Conservation (phyloP, 1,284 basidiomycete genomes). For the Heliocybe sulcata region DNA sequence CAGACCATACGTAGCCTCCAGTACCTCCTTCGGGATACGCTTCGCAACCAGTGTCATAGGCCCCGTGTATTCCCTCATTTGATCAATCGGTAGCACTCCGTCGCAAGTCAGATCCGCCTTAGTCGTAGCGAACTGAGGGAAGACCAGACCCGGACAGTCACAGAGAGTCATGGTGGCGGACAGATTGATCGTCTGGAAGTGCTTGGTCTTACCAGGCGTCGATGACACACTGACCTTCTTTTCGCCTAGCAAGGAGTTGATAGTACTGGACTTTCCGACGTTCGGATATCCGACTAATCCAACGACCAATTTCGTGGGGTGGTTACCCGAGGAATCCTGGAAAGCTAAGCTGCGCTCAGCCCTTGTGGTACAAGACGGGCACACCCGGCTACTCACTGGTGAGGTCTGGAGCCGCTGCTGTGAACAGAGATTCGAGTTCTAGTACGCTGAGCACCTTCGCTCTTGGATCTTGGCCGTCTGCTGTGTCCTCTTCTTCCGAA, state of each 20-base stretch:
- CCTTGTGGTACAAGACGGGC: background rate
- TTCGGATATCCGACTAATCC: slow-evolving; percentile 99
- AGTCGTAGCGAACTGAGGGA: slow-evolving; percentile 96
- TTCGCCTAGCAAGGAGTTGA: slow-evolving; percentile 92
- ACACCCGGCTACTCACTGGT: slow-evolving; percentile 37
- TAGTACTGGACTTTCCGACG: slow-evolving; percentile 95
- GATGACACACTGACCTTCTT: slow-evolving; percentile 98
- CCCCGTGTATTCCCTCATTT: slow-evolving; percentile 91
- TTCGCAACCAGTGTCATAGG: slow-evolving; percentile 79
- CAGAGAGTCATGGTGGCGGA: slow-evolving; percentile 88
- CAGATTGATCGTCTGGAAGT: slow-evolving; percentile 97
- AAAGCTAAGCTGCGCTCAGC: slow-evolving; percentile 43
- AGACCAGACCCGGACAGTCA: slow-evolving; percentile 98
- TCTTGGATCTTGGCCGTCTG: slow-evolving; percentile 55
- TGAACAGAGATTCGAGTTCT: slow-evolving; percentile 87
- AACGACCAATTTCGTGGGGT: slow-evolving; percentile 71
- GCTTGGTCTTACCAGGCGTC: slow-evolving; percentile 98
- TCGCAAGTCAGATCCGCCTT: slow-evolving; percentile 96
- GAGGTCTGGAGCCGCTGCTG: slow-evolving; percentile 71
- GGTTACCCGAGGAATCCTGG: slow-evolving; percentile 50
- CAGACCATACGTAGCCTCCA: slow-evolving; percentile 90
- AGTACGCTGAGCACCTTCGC: slow-evolving; percentile 81
- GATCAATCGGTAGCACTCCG: slow-evolving; percentile 96
- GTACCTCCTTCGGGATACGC: slow-evolving; percentile 78
- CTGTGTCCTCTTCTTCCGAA: slow-evolving; percentile 40